These are phyloP conservation scores for Boletus mariae DNA, from an alignment of 1,284 basidiomycete species.

Conservation along the genomic window DNA sequence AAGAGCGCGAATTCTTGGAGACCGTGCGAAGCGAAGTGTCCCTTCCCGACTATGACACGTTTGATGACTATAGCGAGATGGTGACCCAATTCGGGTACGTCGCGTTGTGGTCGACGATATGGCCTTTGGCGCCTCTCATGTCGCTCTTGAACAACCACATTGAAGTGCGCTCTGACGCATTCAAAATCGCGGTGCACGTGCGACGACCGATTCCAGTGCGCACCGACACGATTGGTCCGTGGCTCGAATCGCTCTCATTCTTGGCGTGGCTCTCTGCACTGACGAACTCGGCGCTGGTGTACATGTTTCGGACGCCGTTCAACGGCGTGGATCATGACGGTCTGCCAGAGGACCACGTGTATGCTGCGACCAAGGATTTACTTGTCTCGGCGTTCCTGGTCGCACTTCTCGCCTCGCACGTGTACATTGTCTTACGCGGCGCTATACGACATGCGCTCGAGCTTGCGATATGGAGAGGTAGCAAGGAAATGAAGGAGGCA, in stretches of 20 bases:
- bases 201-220: constrained; percentile 83
- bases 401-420: constrained; percentile 77
- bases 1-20: constrained; percentile 73
- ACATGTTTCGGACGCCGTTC: constrained; percentile 64
- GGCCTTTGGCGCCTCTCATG: constrained; percentile 91
- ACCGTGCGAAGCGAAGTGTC: constrained; percentile 74
- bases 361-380: constrained; percentile 47
- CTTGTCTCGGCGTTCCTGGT: constrained; percentile 69
- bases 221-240: constrained; percentile 90
- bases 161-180: constrained; percentile 90
- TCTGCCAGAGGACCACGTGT: constrained; percentile 15
- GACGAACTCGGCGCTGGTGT: constrained; percentile 83
- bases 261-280: constrained; percentile 85
- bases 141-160: constrained; percentile 85
- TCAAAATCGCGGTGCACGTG: constrained; percentile 88
- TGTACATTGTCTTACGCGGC: constrained; percentile 65
- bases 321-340: constrained; percentile 14
- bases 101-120: constrained; percentile 88
- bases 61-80: constrained; percentile 93
- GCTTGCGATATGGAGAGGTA: constrained; percentile 70
- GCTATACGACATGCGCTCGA: constrained; percentile 72
- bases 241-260: constrained; percentile 87
- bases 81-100: constrained; percentile 94
- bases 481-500: constrained; percentile 56
- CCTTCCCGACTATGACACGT: constrained; percentile 79